Percentiles rank a stretch among this genome's conserved stretches.
Conservation (phyloP, 352 stramenopile species). For the Thraustotheca clavata region DNA sequence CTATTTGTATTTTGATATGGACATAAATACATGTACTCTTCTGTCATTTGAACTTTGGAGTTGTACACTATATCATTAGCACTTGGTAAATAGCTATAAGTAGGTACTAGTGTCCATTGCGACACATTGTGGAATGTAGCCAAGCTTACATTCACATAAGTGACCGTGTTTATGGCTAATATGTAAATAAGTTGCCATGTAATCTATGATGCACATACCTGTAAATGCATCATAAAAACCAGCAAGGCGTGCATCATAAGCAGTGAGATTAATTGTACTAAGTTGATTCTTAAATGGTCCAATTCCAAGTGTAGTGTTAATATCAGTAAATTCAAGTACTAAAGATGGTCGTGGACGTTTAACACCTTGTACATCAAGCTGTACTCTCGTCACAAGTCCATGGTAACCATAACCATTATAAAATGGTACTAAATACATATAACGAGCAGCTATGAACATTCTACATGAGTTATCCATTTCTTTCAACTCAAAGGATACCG, state of each 20-base stretch:
- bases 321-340: conserved; percentile 75
- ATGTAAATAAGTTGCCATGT: background rate
- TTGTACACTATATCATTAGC: background rate
- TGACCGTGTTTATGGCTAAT: conserved; percentile 6
- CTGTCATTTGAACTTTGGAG: conserved; percentile 12
- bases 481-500: too few species aligned
- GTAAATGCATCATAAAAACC: conserved; percentile 60
- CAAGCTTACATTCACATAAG: conserved; percentile 18
- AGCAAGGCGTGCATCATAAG: conserved; percentile 36
- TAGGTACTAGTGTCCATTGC: background rate
- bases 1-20: conserved; percentile 51
- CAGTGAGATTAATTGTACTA: conserved; percentile 42
- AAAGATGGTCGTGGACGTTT: conserved; percentile 60
- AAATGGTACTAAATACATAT: conserved; percentile 54
- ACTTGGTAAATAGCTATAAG: background rate
- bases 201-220: conserved; percentile 26
- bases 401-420: conserved; percentile 60
- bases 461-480: background rate
- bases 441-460: conserved; percentile 47
- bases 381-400: conserved; percentile 45
- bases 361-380: conserved; percentile 64
- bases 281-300: conserved; percentile 57
- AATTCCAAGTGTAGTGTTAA: conserved; percentile 51
- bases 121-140: conserved; percentile 1
- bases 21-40: conserved; percentile 63